Evolutionary conservation across 768 basidiomycete genomes (phyloP).

Genomic region (Tephrocybe sp.): DNA sequence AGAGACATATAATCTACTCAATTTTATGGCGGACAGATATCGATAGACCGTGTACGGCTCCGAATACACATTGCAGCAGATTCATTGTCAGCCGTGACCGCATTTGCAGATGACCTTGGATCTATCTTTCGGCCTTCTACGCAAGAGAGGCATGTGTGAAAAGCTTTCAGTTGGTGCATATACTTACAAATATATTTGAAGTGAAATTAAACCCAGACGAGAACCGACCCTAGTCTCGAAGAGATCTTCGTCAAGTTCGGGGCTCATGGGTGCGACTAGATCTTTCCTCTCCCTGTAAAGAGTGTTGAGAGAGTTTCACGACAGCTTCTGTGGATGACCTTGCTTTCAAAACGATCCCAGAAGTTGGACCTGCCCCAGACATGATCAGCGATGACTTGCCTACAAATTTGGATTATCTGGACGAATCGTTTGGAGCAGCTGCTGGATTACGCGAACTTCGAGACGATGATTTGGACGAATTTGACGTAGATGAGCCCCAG

Average conservation of each 20-base stretch:
- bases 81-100: slow-evolving; percentile 58
- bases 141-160: slow-evolving; percentile 25
- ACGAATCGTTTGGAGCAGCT: slow-evolving; percentile 76
- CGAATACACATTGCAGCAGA: slow-evolving; percentile 78
- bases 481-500: slow-evolving; percentile 40
- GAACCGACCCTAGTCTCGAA: slow-evolving; percentile 34
- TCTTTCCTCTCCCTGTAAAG: no score
- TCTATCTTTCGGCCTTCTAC: slow-evolving; percentile 38
- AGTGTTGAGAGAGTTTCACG: not conserved
- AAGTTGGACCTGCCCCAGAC: slow-evolving; percentile 79
- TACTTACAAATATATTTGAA: slow-evolving; percentile 13
- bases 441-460: slow-evolving; percentile 72
- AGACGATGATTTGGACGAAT: slow-evolving; percentile 75
- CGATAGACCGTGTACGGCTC: slow-evolving; percentile 52
- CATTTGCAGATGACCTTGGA: slow-evolving; percentile 53
- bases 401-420: slow-evolving; percentile 84
- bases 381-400: slow-evolving; percentile 93
- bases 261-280: slow-evolving; percentile 40
- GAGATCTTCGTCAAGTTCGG: slow-evolving; percentile 12
- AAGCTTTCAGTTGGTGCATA: slow-evolving; percentile 1
- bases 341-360: slow-evolving; percentile 74
- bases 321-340: slow-evolving; percentile 78
- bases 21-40: slow-evolving; percentile 51
- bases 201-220: slow-evolving; percentile 24
- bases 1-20: not conserved